Evolutionary conservation across 1,284 basidiomycete genomes (phyloP).

Genomic region (Leccinum fuscescens): DNA sequence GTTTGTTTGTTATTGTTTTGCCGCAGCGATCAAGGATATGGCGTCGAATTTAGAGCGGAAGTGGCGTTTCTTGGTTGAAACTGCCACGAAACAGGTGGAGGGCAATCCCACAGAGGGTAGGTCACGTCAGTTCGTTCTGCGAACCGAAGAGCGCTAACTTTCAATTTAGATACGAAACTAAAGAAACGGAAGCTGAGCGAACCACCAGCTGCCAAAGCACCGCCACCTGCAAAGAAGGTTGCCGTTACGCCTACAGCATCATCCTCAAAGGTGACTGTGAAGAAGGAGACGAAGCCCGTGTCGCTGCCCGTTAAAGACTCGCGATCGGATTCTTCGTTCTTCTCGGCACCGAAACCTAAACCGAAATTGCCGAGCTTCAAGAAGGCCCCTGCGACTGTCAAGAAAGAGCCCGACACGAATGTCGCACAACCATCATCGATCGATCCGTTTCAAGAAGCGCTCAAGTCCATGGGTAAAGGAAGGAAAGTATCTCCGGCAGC

Average conservation of each 20-base stretch:
- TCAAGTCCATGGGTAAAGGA: conserved; percentile 67
- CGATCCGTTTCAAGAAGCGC: conserved; percentile 76
- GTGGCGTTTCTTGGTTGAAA: conserved; percentile 65
- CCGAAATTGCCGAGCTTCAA: conserved; percentile 78
- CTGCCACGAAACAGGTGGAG: conserved; percentile 44
- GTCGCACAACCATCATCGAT: conserved; percentile 74
- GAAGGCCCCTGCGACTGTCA: conserved; percentile 54
- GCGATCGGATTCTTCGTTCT: conserved; percentile 80
- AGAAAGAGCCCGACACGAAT: conserved; percentile 55
- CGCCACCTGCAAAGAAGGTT: conserved; percentile 62
- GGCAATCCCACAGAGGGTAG: conserved; percentile 61
- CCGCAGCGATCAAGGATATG: conserved; percentile 86
- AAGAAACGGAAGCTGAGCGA: conserved; percentile 73
- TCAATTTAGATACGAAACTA: conserved; percentile 48
- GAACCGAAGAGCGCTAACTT: conserved; percentile 27
- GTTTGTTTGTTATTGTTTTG: conserved; percentile 38
- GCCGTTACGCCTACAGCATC: conserved; percentile 46
- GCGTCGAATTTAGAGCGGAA: conserved; percentile 78
- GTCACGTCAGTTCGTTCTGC: conserved; percentile 53
- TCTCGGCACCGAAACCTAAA: conserved; percentile 80
- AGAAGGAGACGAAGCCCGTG: conserved; percentile 45
- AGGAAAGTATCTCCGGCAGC: conserved; percentile 53
- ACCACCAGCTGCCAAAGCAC: conserved; percentile 43
- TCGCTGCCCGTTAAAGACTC: conserved; percentile 62
- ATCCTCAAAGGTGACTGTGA: conserved; percentile 34